A percentile compares a stretch with the other conserved stretches of the same genome.
phyloP scores from a whole-genome alignment of 257 asterid genomes.

The Anisodus tanguticus region DNA sequence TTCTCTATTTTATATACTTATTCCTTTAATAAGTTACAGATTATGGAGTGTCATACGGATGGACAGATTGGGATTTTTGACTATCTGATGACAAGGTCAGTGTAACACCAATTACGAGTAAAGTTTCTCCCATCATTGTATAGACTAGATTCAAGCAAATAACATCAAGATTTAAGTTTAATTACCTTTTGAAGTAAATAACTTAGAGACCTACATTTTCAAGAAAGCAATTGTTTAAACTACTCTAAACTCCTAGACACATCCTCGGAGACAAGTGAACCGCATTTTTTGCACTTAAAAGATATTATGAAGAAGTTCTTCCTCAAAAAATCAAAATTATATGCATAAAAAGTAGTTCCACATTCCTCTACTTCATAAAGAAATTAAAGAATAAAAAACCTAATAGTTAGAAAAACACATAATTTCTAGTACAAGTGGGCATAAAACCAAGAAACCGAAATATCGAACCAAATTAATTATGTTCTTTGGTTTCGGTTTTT shows the following conservation, averaged over 20 bases:
- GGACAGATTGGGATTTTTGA: neutral
- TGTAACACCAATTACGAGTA: neutral
- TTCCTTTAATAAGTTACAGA: neutral
- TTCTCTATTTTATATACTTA: neutral
- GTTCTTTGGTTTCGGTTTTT: too few relatives aligned
- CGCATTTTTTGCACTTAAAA: neutral
- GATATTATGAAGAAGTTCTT: neutral
- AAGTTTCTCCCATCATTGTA: neutral
- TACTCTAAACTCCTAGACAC: neutral
- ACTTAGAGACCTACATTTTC: neutral
- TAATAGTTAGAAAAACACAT: neutral
- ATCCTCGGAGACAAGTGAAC: neutral
- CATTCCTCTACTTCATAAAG: neutral
- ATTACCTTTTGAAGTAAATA: neutral
- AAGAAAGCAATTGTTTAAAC: neutral
- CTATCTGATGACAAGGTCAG: neutral
- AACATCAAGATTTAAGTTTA: neutral
- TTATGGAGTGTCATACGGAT: neutral
- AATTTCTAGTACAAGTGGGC: neutral
- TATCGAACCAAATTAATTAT: too few relatives aligned
- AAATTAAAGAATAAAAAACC: neutral
- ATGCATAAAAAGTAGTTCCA: neutral
- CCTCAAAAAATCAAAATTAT: neutral
- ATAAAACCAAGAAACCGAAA: too few relatives aligned
- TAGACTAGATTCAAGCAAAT: neutral